Conservation (phyloP, 2,329 filamentous ascomycete genomes). For the Botrytis paeoniae region DNA sequence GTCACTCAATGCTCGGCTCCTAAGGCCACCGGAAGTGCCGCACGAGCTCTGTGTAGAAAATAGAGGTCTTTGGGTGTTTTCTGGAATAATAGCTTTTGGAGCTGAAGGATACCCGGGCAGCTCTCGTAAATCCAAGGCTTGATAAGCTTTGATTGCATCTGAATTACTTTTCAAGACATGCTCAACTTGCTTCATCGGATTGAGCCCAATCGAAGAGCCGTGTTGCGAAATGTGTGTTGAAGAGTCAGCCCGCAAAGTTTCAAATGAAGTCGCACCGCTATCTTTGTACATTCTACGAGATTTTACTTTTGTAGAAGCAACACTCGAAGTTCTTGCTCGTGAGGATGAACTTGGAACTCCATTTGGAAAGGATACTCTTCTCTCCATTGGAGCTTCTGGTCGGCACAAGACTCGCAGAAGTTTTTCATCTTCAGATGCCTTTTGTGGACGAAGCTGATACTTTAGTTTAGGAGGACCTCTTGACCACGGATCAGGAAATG, state of each 20-base stretch:
- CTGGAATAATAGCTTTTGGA: neutral
- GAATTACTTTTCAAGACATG: neutral
- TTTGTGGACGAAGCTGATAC: neutral
- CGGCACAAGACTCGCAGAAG: neutral
- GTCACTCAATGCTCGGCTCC: neutral
- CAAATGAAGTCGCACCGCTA: neutral
- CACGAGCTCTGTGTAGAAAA: neutral
- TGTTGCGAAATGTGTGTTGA: neutral
- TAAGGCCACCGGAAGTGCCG: neutral
- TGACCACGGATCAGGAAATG: constrained; percentile 7
- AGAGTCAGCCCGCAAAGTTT: neutral
- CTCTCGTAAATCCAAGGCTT: constrained; percentile 1
- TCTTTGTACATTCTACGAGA: neutral
- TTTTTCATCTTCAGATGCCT: constrained; percentile 1
- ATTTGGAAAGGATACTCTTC: neutral
- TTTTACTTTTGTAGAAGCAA: neutral
- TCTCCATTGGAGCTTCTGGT: neutral
- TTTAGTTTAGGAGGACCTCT: constrained; percentile 9
- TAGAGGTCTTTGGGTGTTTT: neutral
- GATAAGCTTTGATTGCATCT: neutral
- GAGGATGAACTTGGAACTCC: neutral
- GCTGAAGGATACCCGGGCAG: neutral
- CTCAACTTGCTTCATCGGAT: neutral
- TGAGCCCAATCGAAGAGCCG: neutral
- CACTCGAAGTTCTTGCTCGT: neutral